phyloP scores from a whole-genome alignment of 345 rosid genomes.

The Cardamine chenopodiifolia region DNA sequence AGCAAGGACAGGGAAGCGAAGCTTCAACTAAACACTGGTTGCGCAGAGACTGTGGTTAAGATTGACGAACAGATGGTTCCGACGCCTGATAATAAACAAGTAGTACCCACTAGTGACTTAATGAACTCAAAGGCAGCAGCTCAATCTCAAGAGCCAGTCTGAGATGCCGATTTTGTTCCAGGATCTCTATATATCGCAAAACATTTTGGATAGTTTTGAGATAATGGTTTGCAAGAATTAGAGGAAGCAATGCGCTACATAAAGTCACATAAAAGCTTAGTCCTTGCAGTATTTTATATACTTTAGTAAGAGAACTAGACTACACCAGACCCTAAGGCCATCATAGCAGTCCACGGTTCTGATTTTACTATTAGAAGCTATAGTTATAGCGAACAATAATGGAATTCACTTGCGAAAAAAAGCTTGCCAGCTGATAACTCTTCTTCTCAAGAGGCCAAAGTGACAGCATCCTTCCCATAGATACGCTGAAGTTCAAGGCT shows the following conservation, averaged over 20 bases:
- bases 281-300: conserved; percentile 6
- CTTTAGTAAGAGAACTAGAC: conserved; percentile 30
- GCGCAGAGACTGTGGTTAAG: conserved; percentile 35
- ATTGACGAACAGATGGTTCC: conserved; percentile 21
- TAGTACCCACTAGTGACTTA: background rate
- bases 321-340: conserved; percentile 13
- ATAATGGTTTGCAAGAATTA: conserved; percentile 37
- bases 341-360: conserved; percentile 27
- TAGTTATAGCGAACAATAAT: conserved; percentile 19
- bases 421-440: conserved; percentile 22
- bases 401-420: conserved; percentile 21
- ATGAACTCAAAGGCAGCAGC: conserved; percentile 18
- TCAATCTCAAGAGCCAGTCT: conserved; percentile 27
- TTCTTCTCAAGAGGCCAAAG: conserved; percentile 41
- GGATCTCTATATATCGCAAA: conserved; percentile 22
- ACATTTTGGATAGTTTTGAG: conserved; percentile 17
- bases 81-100: conserved; percentile 20
- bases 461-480: conserved; percentile 65
- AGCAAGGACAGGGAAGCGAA: conserved; percentile 40
- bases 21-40: conserved; percentile 24
- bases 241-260: conserved; percentile 22
- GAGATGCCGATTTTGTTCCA: conserved; percentile 28
- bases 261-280: conserved; percentile 47
- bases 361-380: conserved; percentile 5
- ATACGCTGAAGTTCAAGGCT: conserved; percentile 87